Evolutionary conservation across 768 basidiomycete species (phyloP), one percentile per base, ranked within the genome.

Genomic region (Leccinum variicolor): DNA sequence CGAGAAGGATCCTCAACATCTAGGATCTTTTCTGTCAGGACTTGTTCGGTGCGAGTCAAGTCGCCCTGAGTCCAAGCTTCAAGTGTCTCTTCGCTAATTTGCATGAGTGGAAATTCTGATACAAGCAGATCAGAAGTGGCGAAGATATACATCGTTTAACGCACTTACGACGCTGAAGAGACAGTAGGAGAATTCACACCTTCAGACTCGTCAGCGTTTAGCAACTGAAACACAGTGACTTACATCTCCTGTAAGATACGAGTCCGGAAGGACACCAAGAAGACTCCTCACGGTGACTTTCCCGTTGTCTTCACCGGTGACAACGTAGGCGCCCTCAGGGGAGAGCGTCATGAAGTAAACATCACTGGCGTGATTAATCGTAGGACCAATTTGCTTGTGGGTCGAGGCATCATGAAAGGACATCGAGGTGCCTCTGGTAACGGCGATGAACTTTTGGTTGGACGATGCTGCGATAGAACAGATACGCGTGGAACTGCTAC

Each of bases 321-420:
- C 49, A 13, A 62, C 23, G 14, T 6, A 29, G 3, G 34, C 21
- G 14, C 46, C 34, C 1, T 50, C 7, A 1, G 47, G 41, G 25
- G 61, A 62, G 45, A 63, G 33, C 0, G 53, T 33, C 3, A 63
- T n/a, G 3, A 23, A 34, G 10, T 4, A 6, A 8, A 58, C 2
- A 2, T 2, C 0, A 11, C 26, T 31, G n/a, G 4, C 1, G 8
- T 53, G 28, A 5, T 46, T 1, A 6, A 55, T 49, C 2, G 23
- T 6, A 2, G 21, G 26, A 6, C 52, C 52, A 21, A 53, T 43
- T 29, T 41, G 52, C 28, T 43, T 28, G n/a, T 43, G 10, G 6
- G 41, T 53, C 3, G 17, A 21, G 17, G 52, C 28, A 21, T 53
- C 52, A 26, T 41, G 43, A 19, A 53, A 29, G 1, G 52, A 53